Base-by-base conservation (phyloP, 176 grass and related monocot genomes). In the Eleusine indica region DNA sequence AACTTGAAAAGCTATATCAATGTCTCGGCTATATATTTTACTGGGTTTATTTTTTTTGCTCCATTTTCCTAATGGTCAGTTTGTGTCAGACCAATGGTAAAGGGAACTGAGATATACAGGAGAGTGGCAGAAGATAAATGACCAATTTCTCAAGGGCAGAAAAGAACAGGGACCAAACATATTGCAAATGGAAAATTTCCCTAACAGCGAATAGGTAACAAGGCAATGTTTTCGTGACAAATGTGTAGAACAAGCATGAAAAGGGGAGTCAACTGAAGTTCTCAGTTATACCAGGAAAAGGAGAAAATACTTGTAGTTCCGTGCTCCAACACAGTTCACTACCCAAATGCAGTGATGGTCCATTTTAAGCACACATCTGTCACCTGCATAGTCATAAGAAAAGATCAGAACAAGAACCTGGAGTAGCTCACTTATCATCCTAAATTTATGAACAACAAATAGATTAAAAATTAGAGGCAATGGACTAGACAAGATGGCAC, bases 281-380 rank as follows among this genome's bases (percentile, higher is more conserved):
- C 56, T 65, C 14, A 14, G 22, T 38, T 64, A 21, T 98, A 98
- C 96, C 96, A 98, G 80, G 40, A 98, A 98, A 80, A 98, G 93
- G 43, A 98, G 91, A 90, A 98, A 98, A 74, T 88, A 95, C 63
- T 98, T 95, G 54, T 95, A 98, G 71, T 95, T 98, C 67, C 80
- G 86, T 80, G 89, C 89, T 65, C 96, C 96, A 9, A 98, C 85
- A 80, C 96, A 98, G 71, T 95, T 95, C 48, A 94, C 96, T 74
- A 92, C 93, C 96, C 96, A 98, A 80, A 94, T 88, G 47, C 96
- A 98, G 53, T 98, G 96, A 89, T 98, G 96, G 82, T 98, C 96
- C 93, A 98, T 98, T 87, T 92, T 98, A 70, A 98, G 96, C 42
- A 95, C 87, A 51, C 96, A 98, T 85, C 87, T 98, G 62, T 95